These are phyloP conservation scores for Rosa multiflora DNA, from an alignment of 306 rosid genomes.

Conservation along the genomic window DNA sequence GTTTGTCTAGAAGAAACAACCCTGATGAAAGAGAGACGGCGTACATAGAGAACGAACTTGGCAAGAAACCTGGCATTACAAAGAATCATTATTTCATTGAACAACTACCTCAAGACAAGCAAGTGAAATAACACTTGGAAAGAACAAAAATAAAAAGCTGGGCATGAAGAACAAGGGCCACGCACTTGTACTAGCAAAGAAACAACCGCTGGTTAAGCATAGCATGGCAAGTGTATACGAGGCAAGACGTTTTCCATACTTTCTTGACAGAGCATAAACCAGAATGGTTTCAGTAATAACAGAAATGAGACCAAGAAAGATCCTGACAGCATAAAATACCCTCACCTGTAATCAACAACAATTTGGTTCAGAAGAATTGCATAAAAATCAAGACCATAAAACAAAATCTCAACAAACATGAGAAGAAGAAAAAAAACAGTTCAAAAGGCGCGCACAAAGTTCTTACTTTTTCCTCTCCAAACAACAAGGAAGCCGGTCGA, in stretches of 20 bases:
- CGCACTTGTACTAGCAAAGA: conserved; percentile 98
- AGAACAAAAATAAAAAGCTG: conserved; percentile 1
- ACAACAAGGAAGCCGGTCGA: conserved; percentile 81
- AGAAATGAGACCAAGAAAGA: conserved; percentile 81
- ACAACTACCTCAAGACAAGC: neutral
- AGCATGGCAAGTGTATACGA: conserved; percentile 95
- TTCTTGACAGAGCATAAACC: conserved; percentile 84
- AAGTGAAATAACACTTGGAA: neutral
- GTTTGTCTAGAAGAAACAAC: conserved; percentile 81
- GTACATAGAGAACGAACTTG: conserved; percentile 98
- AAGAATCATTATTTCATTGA: conserved; percentile 3
- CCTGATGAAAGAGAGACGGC: conserved; percentile 90
- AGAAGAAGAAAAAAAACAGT: neutral
- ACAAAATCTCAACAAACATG: neutral
- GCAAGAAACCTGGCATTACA: conserved; percentile 79
- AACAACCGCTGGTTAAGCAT: conserved; percentile 94
- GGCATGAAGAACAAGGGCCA: conserved; percentile 25
- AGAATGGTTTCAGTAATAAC: conserved; percentile 78
- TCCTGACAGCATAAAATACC: conserved; percentile 89
- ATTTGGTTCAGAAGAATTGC: conserved; percentile 20
- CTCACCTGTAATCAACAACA: conserved; percentile 57
- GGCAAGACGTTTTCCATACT: conserved; percentile 89
- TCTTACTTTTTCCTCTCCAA: conserved; percentile 76
- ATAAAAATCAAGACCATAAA: conserved; percentile 3
- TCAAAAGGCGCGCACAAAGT: neutral